Percentiles rank a stretch among this genome's conserved stretches.
Conservation (phyloP, 805 yeast species). For the Candida takata region DNA sequence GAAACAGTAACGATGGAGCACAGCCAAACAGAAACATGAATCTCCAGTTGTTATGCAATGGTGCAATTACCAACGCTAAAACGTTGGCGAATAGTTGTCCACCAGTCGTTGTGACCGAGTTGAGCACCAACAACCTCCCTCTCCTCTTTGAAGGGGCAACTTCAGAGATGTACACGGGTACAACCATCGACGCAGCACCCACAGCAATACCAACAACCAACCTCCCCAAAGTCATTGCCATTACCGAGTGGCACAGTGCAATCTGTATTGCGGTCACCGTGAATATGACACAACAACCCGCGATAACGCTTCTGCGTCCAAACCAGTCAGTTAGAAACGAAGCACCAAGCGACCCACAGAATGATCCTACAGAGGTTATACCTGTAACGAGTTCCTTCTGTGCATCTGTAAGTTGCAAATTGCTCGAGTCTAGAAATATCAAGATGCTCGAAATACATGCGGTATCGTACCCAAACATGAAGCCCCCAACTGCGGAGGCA, state of each 20-base stretch:
- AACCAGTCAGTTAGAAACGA: slow-evolving; percentile 42
- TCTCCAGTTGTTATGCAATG: slow-evolving; percentile 31
- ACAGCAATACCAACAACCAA: slow-evolving; percentile 64
- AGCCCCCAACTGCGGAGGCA: slow-evolving; percentile 49
- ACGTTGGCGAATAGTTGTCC: slow-evolving; percentile 42
- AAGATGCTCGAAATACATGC: slow-evolving; percentile 59
- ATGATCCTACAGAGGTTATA: slow-evolving; percentile 47
- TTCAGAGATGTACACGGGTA: slow-evolving; percentile 53
- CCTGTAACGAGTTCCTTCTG: slow-evolving; percentile 37
- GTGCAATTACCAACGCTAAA: slow-evolving; percentile 28
- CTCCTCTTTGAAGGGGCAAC: slow-evolving; percentile 36
- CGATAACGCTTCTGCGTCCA: slow-evolving; percentile 35
- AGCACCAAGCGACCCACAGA: slow-evolving; percentile 44
- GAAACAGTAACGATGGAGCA: slow-evolving; percentile 35
- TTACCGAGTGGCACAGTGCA: slow-evolving; percentile 33
- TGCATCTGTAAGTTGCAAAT: slow-evolving; percentile 26
- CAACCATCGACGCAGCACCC: slow-evolving; percentile 63
- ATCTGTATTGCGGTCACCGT: slow-evolving; percentile 44
- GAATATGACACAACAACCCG: slow-evolving; percentile 39
- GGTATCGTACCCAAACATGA: slow-evolving; percentile 58
- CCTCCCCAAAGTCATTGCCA: slow-evolving; percentile 45
- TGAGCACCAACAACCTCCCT: slow-evolving; percentile 32
- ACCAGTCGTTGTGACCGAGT: slow-evolving; percentile 40
- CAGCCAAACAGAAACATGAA: slow-evolving; percentile 31
- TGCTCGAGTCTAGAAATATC: slow-evolving; percentile 34